Percentiles rank a stretch among this genome's conserved stretches.
phyloP scores from a whole-genome alignment of 2,329 filamentous ascomycete genomes.

The Fusarium sp. region DNA sequence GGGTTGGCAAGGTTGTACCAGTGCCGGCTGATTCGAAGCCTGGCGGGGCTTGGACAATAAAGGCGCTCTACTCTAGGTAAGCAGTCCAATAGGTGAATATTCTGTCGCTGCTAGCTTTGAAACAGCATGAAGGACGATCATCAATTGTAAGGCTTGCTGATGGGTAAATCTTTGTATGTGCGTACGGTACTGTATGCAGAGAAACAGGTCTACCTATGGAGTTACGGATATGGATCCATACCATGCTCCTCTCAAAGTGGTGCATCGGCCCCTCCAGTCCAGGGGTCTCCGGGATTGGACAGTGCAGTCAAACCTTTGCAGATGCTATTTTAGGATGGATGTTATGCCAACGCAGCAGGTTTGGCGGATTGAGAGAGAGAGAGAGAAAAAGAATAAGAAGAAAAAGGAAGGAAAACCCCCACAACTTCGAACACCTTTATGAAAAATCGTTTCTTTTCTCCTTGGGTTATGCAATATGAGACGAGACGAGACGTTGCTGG shows the following conservation, averaged over 20 bases:
- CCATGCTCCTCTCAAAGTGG: conserved; percentile 9
- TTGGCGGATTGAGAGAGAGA: background rate
- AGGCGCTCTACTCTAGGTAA: background rate
- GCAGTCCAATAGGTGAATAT: background rate
- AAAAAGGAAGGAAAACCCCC: background rate
- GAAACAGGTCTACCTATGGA: background rate
- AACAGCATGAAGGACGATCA: background rate
- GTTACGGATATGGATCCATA: background rate
- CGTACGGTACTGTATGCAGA: background rate
- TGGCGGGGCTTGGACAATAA: background rate
- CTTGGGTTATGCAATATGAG: background rate
- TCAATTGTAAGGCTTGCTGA: conserved; percentile 9
- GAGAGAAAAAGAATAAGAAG: too few species aligned
- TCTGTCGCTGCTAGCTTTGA: background rate
- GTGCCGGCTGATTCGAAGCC: conserved; percentile 2
- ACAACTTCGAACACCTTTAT: background rate
- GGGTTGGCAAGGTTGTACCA: conserved; percentile 4
- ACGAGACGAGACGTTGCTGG: background rate
- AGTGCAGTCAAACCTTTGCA: conserved; percentile 34
- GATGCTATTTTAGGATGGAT: conserved; percentile 42
- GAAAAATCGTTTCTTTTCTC: background rate
- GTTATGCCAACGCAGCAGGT: conserved; percentile 40
- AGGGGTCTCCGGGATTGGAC: conserved; percentile 37
- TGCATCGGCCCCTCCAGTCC: conserved; percentile 34
- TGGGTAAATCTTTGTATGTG: conserved; percentile 8